Percentiles rank a stretch among this genome's conserved stretches.
These are phyloP conservation scores for Beta vulgaris DNA, from an alignment of 148 eudicot genomes.

Conservation along the genomic window DNA sequence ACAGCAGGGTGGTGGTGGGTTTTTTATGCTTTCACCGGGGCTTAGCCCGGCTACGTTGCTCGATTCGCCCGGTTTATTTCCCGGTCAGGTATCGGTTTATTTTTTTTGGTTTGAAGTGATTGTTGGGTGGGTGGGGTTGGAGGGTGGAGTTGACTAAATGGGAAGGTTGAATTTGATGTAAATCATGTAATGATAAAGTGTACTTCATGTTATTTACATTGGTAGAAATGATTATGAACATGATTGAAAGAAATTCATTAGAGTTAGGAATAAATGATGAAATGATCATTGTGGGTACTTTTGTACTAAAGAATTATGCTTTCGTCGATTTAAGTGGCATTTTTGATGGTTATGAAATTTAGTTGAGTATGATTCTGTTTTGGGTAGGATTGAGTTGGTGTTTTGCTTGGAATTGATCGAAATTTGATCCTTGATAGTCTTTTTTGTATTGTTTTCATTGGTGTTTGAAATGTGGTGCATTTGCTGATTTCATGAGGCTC, in stretches of 20 bases:
- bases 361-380: background rate
- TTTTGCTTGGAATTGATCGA: too few relatives aligned
- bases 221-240: background rate
- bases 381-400: too few relatives aligned
- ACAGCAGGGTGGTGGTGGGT: conserved; percentile 5
- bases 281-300: too few relatives aligned
- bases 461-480: background rate
- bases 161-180: too few relatives aligned
- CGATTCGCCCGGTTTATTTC: conserved; percentile 59
- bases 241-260: background rate
- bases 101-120: background rate
- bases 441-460: too few relatives aligned
- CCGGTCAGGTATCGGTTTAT: conserved; percentile 54
- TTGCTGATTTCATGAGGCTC: background rate
- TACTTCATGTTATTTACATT: background rate
- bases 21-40: conserved; percentile 61
- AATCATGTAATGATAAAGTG: background rate
- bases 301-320: background rate
- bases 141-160: conserved; percentile 1
- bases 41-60: conserved; percentile 71
- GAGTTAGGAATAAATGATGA: too few relatives aligned
- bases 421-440: too few relatives aligned
- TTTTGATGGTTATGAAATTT: background rate
- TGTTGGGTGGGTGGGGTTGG: background rate
- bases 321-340: background rate